These are phyloP conservation scores for Nemania serpens DNA, from an alignment of 2,329 filamentous ascomycete species.

Conservation along the genomic window DNA sequence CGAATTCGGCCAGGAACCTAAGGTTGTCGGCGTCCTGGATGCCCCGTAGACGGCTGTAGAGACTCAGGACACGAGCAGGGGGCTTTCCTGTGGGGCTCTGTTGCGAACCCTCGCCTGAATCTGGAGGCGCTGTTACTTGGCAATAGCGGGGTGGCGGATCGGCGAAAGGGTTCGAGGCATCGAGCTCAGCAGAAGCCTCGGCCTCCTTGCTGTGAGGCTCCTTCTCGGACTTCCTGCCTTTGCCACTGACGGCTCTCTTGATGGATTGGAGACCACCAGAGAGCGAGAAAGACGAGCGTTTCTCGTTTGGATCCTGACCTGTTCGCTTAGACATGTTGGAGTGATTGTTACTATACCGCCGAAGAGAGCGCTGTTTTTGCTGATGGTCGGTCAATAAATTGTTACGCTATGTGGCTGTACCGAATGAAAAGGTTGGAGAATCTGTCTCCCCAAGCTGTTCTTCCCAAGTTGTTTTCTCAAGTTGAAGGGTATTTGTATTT, in stretches of 20 bases:
- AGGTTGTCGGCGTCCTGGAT: constrained; percentile 32
- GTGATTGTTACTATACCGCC: neutral
- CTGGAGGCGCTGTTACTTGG: constrained; percentile 9
- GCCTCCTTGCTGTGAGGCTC: neutral
- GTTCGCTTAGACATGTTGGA: constrained; percentile 15
- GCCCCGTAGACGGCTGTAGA: constrained; percentile 10
- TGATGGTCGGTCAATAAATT: too few species aligned
- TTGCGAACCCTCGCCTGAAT: constrained; percentile 5
- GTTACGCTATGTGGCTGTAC: too few species aligned
- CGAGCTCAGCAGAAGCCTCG: neutral
- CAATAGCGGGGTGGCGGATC: constrained; percentile 33
- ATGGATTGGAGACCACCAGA: constrained; percentile 18
- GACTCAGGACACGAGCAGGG: constrained; percentile 1
- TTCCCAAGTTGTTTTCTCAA: neutral
- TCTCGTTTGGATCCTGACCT: constrained; percentile 8
- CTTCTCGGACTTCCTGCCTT: constrained; percentile 10
- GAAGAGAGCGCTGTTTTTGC: neutral
- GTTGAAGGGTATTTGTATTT: neutral
- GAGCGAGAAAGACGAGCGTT: constrained; percentile 23
- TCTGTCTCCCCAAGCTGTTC: too few species aligned
- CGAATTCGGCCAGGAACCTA: constrained; percentile 76
- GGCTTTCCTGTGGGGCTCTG: neutral
- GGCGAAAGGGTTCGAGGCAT: constrained; percentile 17
- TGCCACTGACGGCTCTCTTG: constrained; percentile 20
- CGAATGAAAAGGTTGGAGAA: too few species aligned